Evolutionary conservation across 2,329 filamentous ascomycete species (phyloP), one percentile per base, ranked within the genome.

Genomic region (Erysiphe pulchra): DNA sequence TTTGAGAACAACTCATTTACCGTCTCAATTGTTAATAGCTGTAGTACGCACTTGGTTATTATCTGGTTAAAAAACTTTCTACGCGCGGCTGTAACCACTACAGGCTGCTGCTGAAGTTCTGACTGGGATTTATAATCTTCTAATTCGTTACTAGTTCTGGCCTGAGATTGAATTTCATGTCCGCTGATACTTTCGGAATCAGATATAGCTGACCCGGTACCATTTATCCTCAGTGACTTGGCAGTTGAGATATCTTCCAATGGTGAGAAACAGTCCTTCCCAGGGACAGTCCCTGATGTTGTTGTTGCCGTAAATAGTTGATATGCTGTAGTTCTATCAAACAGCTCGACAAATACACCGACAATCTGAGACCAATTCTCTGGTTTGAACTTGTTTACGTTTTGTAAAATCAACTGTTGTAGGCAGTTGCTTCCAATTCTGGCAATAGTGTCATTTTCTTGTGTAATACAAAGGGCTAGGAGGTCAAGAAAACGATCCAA

Each of bases 1-100:
- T 95, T 98, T 54, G 85, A 92, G 65, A 98, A 98, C 43, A 99
- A 75, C 61, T 99, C 92, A 56, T 92, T 92, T 38, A 99, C 92
- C 0, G 92, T 99, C 61, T 98, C 92, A 54, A 98, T 98, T 85
- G 98, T 98, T 51, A 99, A 75, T 2, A 98, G 73, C 61, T 98
- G 92, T 9, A 99, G 68, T 4, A 98, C 92, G 59, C 90, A 99
- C 53, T 92, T 87, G 13, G 87, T 94, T 61, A 99, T 99, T 61
- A 99, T 99, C 53, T 87, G 82, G 64, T 98, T 98, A 70, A 98
- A 98, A 66, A 94, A 94, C 45, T 86, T 80, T 33, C 90, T 75
- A 24, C 90, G 80, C 0, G 90, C 85, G 2, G 85, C 84, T 1
- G 90, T 95, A 5, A 99, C 87, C 1, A 92, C 81, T 6, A 93